Evolutionary conservation across 1,284 basidiomycete genomes (phyloP), one percentile per base, ranked within the genome.

Genomic region (Xanthoconium separans): DNA sequence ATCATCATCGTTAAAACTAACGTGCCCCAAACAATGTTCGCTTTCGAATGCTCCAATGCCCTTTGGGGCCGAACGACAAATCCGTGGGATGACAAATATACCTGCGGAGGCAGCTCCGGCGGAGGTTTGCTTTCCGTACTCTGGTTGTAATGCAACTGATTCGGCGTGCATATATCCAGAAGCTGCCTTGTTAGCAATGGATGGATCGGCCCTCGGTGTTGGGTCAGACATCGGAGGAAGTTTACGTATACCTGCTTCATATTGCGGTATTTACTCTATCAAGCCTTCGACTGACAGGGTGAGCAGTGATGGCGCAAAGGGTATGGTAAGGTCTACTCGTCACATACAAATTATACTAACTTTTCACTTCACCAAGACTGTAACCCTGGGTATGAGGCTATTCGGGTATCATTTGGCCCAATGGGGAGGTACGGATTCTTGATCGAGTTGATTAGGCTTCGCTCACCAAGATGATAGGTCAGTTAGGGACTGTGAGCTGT

Each of bases 1-100:
- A 66, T 83, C 31, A 75, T 80, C 6, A 78, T 88, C 56, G 80
- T 76, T 65, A 89, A 90, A 69, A 90, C 86, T n/a, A 95, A 95
- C 65, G 77, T 89, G 18, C 81, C 84, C 3, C 88, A 94, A 71
- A 92, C 91, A 0, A 83, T 95, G 78, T 82, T 95, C 55, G 82
- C 88, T 3, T 94, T 93, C 62, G 93, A 96, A 70, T 93, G 91
- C 65, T 72, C 70, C n/a, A 95, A 95, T 65, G 89, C 91, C 2
- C 71, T 95, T 7, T 95, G 87, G 77, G 91, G 91, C 0, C 73
- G 78, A 13, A 84, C 90, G 0, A 73, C 74, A 31, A 93, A 94
- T 65, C 92, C 93, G 0, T 84, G 84, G 72, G 81, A 79, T 54
- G 68, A 76, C 11, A 68, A 74, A 2, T 85, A 87, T 63, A 87